phyloP scores from a whole-genome alignment of 2,329 filamentous ascomycete species.

The Pseudocercospora fuligena region DNA sequence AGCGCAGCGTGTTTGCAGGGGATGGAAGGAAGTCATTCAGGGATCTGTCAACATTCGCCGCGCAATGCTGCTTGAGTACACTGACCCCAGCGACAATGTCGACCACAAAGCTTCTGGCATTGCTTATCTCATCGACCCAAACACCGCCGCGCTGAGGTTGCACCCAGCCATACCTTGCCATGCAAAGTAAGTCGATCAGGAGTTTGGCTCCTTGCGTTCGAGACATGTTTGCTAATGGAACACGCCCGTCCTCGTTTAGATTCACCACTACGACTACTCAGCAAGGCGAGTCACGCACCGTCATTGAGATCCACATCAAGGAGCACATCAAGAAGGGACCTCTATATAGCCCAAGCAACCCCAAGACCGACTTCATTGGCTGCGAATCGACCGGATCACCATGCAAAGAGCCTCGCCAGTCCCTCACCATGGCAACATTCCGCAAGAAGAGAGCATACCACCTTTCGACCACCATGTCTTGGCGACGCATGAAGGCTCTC shows the following conservation, averaged over 20 bases:
- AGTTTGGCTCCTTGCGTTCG: neutral
- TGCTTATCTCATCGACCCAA: conserved; percentile 7
- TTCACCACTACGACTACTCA: neutral
- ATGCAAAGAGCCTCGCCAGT: neutral
- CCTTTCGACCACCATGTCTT: neutral
- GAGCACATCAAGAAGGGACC: neutral
- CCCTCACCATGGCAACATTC: neutral
- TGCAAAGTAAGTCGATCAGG: neutral
- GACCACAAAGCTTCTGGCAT: neutral
- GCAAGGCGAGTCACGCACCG: neutral
- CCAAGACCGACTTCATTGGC: neutral
- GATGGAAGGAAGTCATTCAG: conserved; percentile 1
- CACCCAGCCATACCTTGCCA: conserved; percentile 11
- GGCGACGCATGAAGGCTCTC: conserved; percentile 12
- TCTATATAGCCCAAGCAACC: neutral
- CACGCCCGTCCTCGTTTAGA: neutral
- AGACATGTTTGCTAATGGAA: neutral
- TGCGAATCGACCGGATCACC: neutral
- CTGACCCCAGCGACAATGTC: neutral
- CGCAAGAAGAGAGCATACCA: neutral
- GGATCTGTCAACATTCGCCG: neutral
- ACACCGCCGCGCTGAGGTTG: neutral
- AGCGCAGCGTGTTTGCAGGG: conserved; percentile 7
- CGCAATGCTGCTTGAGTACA: conserved; percentile 12
- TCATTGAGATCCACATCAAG: neutral